Evolutionary conservation across 1,284 basidiomycete species (phyloP).

Genomic region (Spongispora temasekensis): DNA sequence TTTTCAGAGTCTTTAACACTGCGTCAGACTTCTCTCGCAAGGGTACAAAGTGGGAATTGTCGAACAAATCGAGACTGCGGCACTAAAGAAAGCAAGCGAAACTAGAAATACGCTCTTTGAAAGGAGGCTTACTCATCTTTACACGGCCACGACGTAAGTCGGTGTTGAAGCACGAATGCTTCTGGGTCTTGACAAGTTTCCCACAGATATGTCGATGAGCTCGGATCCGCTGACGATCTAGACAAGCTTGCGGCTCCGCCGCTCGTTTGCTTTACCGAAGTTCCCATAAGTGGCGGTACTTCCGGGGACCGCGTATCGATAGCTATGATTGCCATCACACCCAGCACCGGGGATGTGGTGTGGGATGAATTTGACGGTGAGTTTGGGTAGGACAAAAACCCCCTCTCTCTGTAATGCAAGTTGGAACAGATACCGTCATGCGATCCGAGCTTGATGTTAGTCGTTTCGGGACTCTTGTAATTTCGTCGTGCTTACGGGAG

Average conservation of each 20-base stretch:
- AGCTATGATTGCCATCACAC: constrained; percentile 79
- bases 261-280: constrained; percentile 76
- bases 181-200: constrained; percentile 7
- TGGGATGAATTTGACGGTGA: constrained; percentile 90
- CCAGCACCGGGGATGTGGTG: constrained; percentile 87
- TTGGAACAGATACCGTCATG: constrained; percentile 67
- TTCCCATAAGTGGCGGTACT: constrained; percentile 43
- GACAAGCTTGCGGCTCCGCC: constrained; percentile 57
- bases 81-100: constrained; percentile 89
- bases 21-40: constrained; percentile 72
- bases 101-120: constrained; percentile 83
- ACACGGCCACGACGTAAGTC: constrained; percentile 85
- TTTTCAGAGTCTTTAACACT: neutral
- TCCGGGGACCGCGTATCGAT: constrained; percentile 63
- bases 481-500: constrained; percentile 5
- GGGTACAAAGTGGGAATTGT: constrained; percentile 93
- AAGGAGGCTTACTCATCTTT: constrained; percentile 79
- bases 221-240: constrained; percentile 68
- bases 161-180: neutral
- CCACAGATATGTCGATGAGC: constrained; percentile 73
- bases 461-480: neutral
- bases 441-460: constrained; percentile 83
- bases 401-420: constrained; percentile 12
- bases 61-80: constrained; percentile 92
- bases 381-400: neutral